phyloP scores from a whole-genome alignment of 2,329 filamentous ascomycete genomes.

The Botryosphaeria agaves region DNA sequence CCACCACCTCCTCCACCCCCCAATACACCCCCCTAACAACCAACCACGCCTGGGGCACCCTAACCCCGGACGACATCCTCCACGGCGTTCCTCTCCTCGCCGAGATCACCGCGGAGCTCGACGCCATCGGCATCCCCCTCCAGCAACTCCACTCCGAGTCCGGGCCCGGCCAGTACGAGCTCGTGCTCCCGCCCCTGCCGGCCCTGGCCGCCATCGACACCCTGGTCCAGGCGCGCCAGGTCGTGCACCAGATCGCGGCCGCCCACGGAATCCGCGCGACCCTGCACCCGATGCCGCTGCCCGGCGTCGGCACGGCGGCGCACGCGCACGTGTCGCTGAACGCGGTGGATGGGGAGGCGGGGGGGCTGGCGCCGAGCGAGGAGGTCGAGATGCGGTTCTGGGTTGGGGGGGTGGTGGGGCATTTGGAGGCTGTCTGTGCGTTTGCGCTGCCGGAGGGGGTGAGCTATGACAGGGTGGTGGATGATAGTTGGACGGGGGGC shows the following conservation, averaged over 20 bases:
- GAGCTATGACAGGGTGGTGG: conserved; percentile 51
- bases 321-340: conserved; percentile 37
- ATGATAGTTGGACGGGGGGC: conserved; percentile 63
- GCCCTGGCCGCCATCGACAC: conserved; percentile 54
- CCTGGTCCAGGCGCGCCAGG: conserved; percentile 52
- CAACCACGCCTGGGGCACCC: conserved; percentile 55
- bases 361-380: conserved; percentile 8
- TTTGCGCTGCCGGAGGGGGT: conserved; percentile 48
- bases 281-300: conserved; percentile 54
- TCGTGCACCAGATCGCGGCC: conserved; percentile 47
- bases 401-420: conserved; percentile 48
- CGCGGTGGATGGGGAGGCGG: neutral
- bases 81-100: conserved; percentile 41
- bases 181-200: conserved; percentile 46
- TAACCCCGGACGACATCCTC: conserved; percentile 44
- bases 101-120: conserved; percentile 45
- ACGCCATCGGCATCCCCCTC: conserved; percentile 43
- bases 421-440: conserved; percentile 48
- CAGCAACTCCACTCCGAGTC: conserved; percentile 63
- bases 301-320: conserved; percentile 43
- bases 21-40: conserved; percentile 31
- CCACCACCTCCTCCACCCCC: conserved; percentile 13
- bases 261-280: conserved; percentile 48
- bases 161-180: conserved; percentile 59
- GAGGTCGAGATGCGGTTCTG: conserved; percentile 45